Conservation (phyloP, 2,329 filamentous ascomycete genomes). For the Epichloe aotearoae region DNA sequence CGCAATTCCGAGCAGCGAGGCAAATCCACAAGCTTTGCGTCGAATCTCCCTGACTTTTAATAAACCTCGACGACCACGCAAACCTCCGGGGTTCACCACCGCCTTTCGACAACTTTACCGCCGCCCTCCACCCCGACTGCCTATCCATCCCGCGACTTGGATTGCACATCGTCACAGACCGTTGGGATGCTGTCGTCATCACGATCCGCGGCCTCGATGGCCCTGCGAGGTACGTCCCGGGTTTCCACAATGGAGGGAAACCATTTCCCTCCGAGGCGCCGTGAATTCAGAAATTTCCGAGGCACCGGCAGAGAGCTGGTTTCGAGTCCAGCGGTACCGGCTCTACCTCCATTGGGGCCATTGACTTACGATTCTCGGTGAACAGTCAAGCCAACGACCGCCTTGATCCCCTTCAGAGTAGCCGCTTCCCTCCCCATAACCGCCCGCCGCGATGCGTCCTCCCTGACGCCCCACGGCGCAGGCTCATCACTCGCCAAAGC, state of each 20-base stretch:
- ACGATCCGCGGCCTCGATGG: conserved; percentile 38
- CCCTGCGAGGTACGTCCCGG: conserved; percentile 32
- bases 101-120: neutral
- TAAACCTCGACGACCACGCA: conserved; percentile 13
- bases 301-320: neutral
- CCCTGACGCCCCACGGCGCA: conserved; percentile 39
- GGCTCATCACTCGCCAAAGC: conserved; percentile 39
- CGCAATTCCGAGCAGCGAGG: conserved; percentile 18
- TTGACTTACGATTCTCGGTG: neutral
- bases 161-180: neutral
- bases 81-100: neutral
- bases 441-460: conserved; percentile 49
- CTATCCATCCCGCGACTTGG: neutral
- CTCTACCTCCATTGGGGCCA: neutral
- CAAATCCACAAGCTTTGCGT: conserved; percentile 13
- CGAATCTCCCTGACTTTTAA: neutral
- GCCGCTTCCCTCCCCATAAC: conserved; percentile 51
- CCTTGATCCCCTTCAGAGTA: conserved; percentile 50
- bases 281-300: neutral
- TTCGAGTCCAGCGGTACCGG: neutral
- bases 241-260: conserved; percentile 1
- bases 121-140: neutral
- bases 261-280: neutral
- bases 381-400: conserved; percentile 50
- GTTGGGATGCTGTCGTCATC: conserved; percentile 33